Evolutionary conservation across 2,329 filamentous ascomycete genomes (phyloP), one percentile per base, ranked within the genome.

Genomic region (Claviceps spartinae): DNA sequence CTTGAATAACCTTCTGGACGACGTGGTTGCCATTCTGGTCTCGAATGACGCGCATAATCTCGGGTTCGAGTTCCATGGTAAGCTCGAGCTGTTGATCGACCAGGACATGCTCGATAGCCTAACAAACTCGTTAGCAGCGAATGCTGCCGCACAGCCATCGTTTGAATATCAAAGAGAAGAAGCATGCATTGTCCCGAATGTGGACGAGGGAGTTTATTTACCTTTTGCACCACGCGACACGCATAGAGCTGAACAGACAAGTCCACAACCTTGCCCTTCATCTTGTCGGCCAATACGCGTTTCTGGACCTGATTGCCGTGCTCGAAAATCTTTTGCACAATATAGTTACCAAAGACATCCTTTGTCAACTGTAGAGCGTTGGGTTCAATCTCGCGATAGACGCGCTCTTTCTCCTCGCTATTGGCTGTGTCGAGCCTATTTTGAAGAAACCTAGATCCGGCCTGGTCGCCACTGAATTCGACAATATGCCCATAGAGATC

Each of bases 311-410:
- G 90, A 59, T 88, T 94, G 41, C 93, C 91, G 65, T 97, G 88
- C 65, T 97, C 91, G 56, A 97, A 96, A 64, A 97, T 83, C 66
- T 96, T 97, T 63, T 98, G 93, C 41, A 97, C 90, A 38, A 98
- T 93, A 63, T 97, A 98, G 67, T 98, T 98, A 51, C 93, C 93
- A 63, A 96, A 98, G 0, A 97, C 85, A 65, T 97, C 93, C 46
- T 85, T 91, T 88, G 95, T 96, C 47, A 98, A 72, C 62, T 91
- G 88, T 34, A 95, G 68, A 1, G 85, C 82, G 58, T 98, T 93
- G 1, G 82, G 79, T 59, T 86, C 79, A 46, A 98, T 88, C 66
- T 97, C 93, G 0, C 77, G 75, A 72, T 96, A 97, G 0, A 97
- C 79, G 52, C 83, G 83, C 36, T 95, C 88, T 68, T 96, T 97